Evolutionary conservation across 2,329 filamentous ascomycete species (phyloP).

Genomic region (Colletotrichum tabaci): DNA sequence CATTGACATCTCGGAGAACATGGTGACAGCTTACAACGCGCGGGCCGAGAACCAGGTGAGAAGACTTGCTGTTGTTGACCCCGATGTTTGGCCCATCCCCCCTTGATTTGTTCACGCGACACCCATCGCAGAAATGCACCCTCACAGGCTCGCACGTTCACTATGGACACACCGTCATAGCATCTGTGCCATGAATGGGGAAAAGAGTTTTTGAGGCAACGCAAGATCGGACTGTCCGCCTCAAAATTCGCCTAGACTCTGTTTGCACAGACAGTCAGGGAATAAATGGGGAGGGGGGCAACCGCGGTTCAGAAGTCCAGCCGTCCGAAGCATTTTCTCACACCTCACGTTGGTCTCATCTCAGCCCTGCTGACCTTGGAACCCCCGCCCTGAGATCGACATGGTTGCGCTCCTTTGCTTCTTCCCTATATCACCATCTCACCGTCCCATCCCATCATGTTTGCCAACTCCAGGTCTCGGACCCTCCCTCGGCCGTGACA

Average conservation of each 20-base stretch:
- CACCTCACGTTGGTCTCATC: constrained; percentile 35
- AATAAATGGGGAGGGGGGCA: background rate
- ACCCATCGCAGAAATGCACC: background rate
- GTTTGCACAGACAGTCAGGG: background rate
- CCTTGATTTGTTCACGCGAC: background rate
- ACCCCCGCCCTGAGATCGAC: constrained; percentile 2
- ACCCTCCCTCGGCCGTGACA: constrained; percentile 8
- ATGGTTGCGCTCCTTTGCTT: constrained; percentile 1
- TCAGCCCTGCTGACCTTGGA: constrained; percentile 34
- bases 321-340: constrained; percentile 7
- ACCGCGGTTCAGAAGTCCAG: constrained; percentile 1
- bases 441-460: constrained; percentile 24
- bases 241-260: background rate
- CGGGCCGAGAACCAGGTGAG: constrained; percentile 68
- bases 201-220: background rate
- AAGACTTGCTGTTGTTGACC: background rate
- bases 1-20: constrained; percentile 79
- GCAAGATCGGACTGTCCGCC: constrained; percentile 7
- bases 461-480: background rate
- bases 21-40: constrained; percentile 78
- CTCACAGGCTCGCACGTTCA: background rate
- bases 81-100: background rate
- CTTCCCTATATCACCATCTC: background rate
- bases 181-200: background rate
- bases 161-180: background rate